phyloP scores from a whole-genome alignment of 441 rosid genomes.

The Iberis amara region DNA sequence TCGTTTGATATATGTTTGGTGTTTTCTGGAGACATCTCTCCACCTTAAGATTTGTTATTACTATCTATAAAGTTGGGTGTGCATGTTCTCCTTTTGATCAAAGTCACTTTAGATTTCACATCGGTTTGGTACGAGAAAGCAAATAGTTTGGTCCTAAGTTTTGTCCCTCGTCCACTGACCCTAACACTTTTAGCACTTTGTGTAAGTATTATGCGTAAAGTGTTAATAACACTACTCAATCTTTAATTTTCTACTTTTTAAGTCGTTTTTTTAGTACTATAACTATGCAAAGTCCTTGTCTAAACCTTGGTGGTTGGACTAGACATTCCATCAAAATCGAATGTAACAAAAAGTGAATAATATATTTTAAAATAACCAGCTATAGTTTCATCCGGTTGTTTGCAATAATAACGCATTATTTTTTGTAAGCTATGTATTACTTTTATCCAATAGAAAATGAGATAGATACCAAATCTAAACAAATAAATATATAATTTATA shows the following conservation, averaged over 20 bases:
- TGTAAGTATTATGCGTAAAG: too few species aligned
- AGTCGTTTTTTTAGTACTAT: neutral
- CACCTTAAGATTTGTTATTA: too few species aligned
- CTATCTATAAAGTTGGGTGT: neutral
- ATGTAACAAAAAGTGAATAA: neutral
- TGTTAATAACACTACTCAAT: neutral
- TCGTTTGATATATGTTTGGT: too few species aligned
- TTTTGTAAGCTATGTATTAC: too few species aligned
- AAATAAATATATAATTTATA: too few species aligned
- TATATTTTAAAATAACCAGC: too few species aligned
- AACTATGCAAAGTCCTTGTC: conserved; percentile 15
- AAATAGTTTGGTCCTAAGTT: conserved; percentile 9
- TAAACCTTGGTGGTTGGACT: conserved; percentile 8
- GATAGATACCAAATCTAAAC: too few species aligned
- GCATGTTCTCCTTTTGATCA: conserved; percentile 10
- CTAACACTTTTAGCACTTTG: neutral
- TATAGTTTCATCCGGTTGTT: too few species aligned
- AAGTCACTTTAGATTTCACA: conserved; percentile 17
- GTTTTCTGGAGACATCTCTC: too few species aligned
- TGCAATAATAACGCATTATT: too few species aligned
- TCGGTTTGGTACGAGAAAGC: conserved; percentile 22
- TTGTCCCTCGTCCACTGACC: conserved; percentile 12
- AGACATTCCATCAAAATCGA: conserved; percentile 21
- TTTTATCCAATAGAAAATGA: too few species aligned
- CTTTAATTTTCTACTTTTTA: conserved; percentile 6